Evolutionary conservation across 2,329 filamentous ascomycete species (phyloP), one percentile per base, ranked within the genome.

Genomic region (Phialophora macrospora): DNA sequence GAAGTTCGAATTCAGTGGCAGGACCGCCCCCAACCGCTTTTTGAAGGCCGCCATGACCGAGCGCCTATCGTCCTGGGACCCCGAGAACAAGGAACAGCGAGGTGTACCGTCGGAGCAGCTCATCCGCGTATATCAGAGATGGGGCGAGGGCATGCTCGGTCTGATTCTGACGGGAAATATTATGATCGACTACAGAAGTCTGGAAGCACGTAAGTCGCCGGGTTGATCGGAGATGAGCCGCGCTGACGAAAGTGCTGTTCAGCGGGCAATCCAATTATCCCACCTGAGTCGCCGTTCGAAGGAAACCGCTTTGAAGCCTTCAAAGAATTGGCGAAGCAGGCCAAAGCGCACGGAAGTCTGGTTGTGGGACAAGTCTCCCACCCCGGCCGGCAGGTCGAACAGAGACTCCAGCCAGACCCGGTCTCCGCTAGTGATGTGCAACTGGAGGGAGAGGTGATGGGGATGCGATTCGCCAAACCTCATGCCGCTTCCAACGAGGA

Each of bases 11-110:
- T 85, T 85, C 74, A 83, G 83, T 49, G 81, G 82, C 59, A 81
- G 79, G 63, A 84, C 81, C 1, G 87, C 87, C 1, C 83, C 82
- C 49, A 90, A 90, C 73, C 81, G 87, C n/a, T 87, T 90, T 72
- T 75, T 90, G 69, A 90, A 90, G 75, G 86, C 80, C 5, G 84
- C 88, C 49, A 90, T 90, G 88, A 85, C 85, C 1, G 88, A 91
- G 74, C 79, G 83, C 7, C 77, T 90, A 14, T 85, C 86, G 0
- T 86, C 83, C 4, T 90, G 86, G 85, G 80, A 85, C 64, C 78
- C 83, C 6, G 81, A 81, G 26, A 80, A 85, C 63, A 70, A 84
- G 8, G 75, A 81, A 24, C 80, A 80, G 3, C 82, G 88, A 49
- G 83, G 85, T 26, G 76, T 88, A 4, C 83, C 85, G 6, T 80